These are phyloP conservation scores for Ophiocordyceps camponoti-leonardi DNA, from an alignment of 2,329 filamentous ascomycete species.

Conservation along the genomic window DNA sequence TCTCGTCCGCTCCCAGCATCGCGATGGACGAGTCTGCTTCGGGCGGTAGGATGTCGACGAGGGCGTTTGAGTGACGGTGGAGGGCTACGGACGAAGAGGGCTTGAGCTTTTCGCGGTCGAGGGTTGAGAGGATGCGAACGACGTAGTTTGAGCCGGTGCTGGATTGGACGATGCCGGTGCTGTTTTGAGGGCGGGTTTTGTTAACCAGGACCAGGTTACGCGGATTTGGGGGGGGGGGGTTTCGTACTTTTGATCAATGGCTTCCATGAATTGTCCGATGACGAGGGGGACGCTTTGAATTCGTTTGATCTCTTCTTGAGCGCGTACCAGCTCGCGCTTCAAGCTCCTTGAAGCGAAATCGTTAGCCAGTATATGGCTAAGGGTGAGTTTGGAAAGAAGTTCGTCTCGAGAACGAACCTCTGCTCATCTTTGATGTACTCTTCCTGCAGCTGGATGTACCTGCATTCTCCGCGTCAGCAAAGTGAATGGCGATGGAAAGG, in stretches of 20 bases:
- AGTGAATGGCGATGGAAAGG: neutral
- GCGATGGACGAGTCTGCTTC: slow-evolving; percentile 98
- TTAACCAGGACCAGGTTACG: too few relatives aligned
- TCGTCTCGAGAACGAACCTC: slow-evolving; percentile 34
- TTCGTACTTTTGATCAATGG: slow-evolving; percentile 91
- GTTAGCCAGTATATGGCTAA: neutral
- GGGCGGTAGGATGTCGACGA: slow-evolving; percentile 96
- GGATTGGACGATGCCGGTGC: slow-evolving; percentile 95
- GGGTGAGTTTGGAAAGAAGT: too few relatives aligned
- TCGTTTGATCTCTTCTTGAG: slow-evolving; percentile 98
- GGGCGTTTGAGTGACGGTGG: slow-evolving; percentile 93
- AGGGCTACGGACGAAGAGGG: slow-evolving; percentile 94
- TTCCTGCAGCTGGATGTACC: slow-evolving; percentile 93
- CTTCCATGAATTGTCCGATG: slow-evolving; percentile 99
- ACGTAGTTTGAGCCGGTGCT: slow-evolving; percentile 98
- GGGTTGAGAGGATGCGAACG: slow-evolving; percentile 91
- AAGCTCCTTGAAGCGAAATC: slow-evolving; percentile 46
- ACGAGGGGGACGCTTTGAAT: slow-evolving; percentile 97
- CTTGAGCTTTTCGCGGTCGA: slow-evolving; percentile 96
- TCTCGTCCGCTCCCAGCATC: slow-evolving; percentile 92
- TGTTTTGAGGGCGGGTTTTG: slow-evolving; percentile 16
- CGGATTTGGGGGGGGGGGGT: neutral
- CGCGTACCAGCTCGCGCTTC: slow-evolving; percentile 91
- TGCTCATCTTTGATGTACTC: slow-evolving; percentile 99
- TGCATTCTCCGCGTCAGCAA: slow-evolving; percentile 13